phyloP scores from a whole-genome alignment of 2,329 filamentous ascomycete genomes.

The Diaporthe amygdali region DNA sequence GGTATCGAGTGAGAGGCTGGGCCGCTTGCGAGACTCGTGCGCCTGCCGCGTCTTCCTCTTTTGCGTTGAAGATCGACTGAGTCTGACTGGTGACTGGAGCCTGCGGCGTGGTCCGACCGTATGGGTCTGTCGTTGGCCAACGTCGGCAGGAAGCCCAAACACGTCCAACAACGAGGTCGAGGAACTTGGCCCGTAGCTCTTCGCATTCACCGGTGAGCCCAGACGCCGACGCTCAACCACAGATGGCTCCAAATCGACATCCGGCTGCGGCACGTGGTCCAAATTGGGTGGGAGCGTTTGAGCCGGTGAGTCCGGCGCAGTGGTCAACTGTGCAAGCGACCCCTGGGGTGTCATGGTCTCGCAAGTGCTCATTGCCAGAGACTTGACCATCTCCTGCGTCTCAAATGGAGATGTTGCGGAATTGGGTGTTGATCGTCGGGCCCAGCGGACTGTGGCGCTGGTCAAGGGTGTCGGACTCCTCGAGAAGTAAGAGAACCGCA shows the following conservation, averaged over 20 bases:
- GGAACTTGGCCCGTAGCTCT: constrained; percentile 67
- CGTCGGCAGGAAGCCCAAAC: constrained; percentile 39
- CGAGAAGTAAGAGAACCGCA: constrained; percentile 49
- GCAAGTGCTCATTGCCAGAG: constrained; percentile 66
- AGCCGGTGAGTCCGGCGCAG: constrained; percentile 36
- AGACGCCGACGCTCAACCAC: constrained; percentile 44
- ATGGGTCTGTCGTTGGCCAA: constrained; percentile 48
- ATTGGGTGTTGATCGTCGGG: constrained; percentile 52
- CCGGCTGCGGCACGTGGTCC: constrained; percentile 1
- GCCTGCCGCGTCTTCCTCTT: constrained; percentile 59
- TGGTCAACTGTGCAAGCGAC: constrained; percentile 65
- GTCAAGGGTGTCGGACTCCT: constrained; percentile 62
- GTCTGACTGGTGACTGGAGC: constrained; percentile 58
- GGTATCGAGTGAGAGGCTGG: constrained; percentile 59
- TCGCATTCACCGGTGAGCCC: constrained; percentile 61
- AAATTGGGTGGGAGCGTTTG: constrained; percentile 29
- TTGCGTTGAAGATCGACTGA: constrained; percentile 59
- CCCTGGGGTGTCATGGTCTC: constrained; percentile 69
- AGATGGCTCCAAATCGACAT: constrained; percentile 34
- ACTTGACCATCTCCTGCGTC: constrained; percentile 67
- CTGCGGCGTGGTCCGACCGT: constrained; percentile 55
- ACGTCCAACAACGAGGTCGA: constrained; percentile 52
- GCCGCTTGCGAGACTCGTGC: constrained; percentile 58
- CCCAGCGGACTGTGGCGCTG: constrained; percentile 54
- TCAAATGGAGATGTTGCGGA: constrained; percentile 58